Evolutionary conservation across 2,329 filamentous ascomycete genomes (phyloP), one percentile per base, ranked within the genome.

Genomic region (Hypomyces rosellus): DNA sequence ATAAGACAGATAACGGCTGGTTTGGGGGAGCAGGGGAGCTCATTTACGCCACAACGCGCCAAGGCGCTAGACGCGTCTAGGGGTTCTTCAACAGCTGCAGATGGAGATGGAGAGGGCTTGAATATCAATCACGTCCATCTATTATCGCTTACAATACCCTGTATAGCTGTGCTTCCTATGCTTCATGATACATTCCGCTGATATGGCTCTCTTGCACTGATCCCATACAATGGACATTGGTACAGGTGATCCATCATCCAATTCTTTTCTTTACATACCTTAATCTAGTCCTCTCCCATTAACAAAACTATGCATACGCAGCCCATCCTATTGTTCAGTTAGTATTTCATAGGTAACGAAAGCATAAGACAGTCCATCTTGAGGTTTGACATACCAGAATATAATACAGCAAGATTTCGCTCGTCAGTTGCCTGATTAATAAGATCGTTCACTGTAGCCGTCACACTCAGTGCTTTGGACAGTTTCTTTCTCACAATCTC

Each of bases 341-440:
- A 68, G 63, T 41, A 43, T 25, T 15, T 30, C 25, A 30, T 30
- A 8, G 6, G 22, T 25, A 7, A 25, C 22, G 4, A 11, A 8
- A 8, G 8, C 25, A 30, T 30, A 11, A 30, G 9, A 30, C 4
- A 8, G 2, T 11, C 25, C 2, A 30, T 30, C 6, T 2, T 4
- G 6, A 30, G 9, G 8, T 8, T 11, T 7, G 25, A 59, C 80
- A 63, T 72, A 84, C 84, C 86, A 61, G 85, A 86, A 72, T 92
- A 99, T 60, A 99, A 70, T 39, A 96, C 84, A 2, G 93, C 92
- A 62, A 99, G 67, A 64, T 99, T 96, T 58, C 81, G 81, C 72
- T 96, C 91, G 68, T 99, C 93, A 2, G 87, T 92, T 7, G 93
- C 92, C 70, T 95, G 88, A 65, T 96, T 93, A 57, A 99, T 99